phyloP scores from a whole-genome alignment of 2,329 filamentous ascomycete genomes.

The Akanthomyces uredinophilus region DNA sequence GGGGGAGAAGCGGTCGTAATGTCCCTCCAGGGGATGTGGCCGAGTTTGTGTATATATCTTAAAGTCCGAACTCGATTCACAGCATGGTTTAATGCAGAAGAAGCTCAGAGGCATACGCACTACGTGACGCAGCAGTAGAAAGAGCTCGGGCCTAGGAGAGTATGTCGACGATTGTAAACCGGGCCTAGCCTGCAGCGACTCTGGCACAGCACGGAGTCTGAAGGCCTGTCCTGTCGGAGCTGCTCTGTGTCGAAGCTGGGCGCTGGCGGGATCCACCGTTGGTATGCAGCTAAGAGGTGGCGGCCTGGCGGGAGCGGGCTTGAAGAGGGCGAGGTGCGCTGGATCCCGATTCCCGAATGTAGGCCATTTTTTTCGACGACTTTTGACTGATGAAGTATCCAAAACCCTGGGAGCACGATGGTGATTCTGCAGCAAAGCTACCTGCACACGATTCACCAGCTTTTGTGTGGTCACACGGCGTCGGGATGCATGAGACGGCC shows the following conservation, averaged over 20 bases:
- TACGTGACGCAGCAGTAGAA: background rate
- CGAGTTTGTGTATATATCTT: conserved; percentile 5
- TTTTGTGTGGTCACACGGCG: background rate
- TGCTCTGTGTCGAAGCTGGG: background rate
- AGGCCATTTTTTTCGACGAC: background rate
- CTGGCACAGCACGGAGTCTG: background rate
- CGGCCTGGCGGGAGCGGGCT: background rate
- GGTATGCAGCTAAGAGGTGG: conserved; percentile 8
- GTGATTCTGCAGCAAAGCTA: background rate
- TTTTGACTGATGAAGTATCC: background rate
- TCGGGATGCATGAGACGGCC: background rate
- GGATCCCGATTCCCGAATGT: conserved; percentile 3
- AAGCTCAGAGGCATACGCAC: background rate
- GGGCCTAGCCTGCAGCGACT: background rate
- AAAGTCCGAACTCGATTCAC: background rate
- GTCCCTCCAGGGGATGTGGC: background rate
- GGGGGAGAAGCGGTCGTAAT: background rate
- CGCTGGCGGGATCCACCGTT: background rate
- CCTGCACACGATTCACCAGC: background rate
- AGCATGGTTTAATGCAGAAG: background rate
- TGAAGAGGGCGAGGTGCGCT: background rate
- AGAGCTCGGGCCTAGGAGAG: background rate
- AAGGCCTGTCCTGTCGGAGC: background rate
- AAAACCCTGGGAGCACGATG: background rate
- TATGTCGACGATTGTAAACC: background rate